phyloP scores from a whole-genome alignment of 2,329 filamentous ascomycete species.

The Fusarium sp. region DNA sequence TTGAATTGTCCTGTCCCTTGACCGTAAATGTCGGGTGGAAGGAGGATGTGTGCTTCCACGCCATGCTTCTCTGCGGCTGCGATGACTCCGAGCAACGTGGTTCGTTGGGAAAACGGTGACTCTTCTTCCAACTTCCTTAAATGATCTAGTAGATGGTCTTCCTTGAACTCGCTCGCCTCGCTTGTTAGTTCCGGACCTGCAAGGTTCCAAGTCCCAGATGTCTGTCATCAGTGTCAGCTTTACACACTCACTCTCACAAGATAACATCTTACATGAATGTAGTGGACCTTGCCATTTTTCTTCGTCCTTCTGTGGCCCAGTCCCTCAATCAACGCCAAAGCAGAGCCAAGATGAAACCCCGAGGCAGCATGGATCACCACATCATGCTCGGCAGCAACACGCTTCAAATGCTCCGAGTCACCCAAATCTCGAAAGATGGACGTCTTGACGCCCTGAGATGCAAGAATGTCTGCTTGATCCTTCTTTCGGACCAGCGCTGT shows the following conservation, averaged over 20 bases:
- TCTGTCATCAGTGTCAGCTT: not conserved
- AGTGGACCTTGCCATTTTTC: not conserved
- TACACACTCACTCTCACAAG: too few relatives aligned
- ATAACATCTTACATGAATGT: not conserved
- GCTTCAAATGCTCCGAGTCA: not conserved
- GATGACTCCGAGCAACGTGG: not conserved
- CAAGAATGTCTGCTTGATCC: not conserved
- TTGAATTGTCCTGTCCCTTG: not conserved
- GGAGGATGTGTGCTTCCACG: not conserved
- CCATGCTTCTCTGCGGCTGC: not conserved
- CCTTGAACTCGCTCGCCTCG: not conserved
- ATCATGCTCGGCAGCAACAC: not conserved
- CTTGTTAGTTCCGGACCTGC: not conserved
- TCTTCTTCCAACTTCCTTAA: not conserved
- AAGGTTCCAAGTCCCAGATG: not conserved
- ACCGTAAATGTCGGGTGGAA: not conserved
- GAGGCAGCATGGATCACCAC: not conserved
- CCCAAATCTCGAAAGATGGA: not conserved
- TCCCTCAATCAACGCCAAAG: not conserved
- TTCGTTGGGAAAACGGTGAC: not conserved
- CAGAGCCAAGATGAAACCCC: not conserved
- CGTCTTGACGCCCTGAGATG: not conserved
- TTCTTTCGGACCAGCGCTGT: slow-evolving; percentile 11
- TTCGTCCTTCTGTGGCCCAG: not conserved
- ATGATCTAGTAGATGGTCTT: not conserved